Conservation (phyloP, 176 grass and related monocot genomes). For the Tillandsia fasciculata region DNA sequence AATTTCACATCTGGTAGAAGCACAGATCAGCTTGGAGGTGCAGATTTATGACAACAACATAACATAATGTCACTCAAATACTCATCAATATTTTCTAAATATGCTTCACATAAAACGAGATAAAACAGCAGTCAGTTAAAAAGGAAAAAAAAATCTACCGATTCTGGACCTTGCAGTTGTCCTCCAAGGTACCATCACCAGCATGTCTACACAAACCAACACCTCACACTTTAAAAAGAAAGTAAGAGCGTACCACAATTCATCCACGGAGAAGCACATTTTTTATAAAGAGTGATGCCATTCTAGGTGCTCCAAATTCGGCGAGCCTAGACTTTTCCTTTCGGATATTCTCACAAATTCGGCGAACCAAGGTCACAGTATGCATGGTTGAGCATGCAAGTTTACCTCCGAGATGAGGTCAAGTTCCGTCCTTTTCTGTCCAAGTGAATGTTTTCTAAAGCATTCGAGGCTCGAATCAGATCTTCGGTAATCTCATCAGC, state of each 20-base stretch:
- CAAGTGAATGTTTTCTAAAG: slow-evolving; percentile 73
- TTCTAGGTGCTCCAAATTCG: not conserved
- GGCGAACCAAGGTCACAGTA: no score
- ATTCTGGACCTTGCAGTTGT: no score
- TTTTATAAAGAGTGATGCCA: not conserved
- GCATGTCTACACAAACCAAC: slow-evolving; percentile 24
- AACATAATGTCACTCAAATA: no score
- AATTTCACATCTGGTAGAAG: no score
- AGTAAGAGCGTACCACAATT: not conserved
- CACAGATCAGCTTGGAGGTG: no score
- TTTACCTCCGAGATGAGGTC: slow-evolving; percentile 67
- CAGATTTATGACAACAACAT: no score
- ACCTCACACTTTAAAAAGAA: not conserved
- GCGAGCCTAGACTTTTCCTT: not conserved
- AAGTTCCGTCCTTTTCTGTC: slow-evolving; percentile 71
- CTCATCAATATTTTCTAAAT: no score
- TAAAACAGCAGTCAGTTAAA: not conserved
- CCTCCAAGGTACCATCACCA: slow-evolving; percentile 14
- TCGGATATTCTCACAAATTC: no score
- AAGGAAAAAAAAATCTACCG: no score
- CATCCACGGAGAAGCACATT: not conserved
- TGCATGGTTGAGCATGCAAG: not conserved
- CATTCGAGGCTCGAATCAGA: slow-evolving; percentile 58
- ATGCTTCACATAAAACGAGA: no score
- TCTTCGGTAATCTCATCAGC: slow-evolving; percentile 75